A percentile compares a stretch with the other conserved stretches of the same genome.
Evolutionary conservation across 1,284 basidiomycete genomes (phyloP).

Genomic region (Vanrija sp.): DNA sequence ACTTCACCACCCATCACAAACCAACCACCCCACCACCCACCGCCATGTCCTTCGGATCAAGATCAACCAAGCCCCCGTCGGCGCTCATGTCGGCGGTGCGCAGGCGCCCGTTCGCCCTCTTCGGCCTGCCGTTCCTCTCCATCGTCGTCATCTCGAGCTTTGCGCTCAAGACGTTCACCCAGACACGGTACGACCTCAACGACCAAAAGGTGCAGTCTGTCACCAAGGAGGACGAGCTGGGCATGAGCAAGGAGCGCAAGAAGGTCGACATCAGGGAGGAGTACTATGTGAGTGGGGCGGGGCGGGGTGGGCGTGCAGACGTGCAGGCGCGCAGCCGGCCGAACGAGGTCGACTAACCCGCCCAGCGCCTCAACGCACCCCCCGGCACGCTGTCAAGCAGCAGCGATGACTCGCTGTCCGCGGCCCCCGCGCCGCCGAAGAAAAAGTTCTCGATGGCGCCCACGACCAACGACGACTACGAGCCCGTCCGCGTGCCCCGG

Average conservation of each 20-base stretch:
- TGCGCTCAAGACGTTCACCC: slow-evolving; percentile 75
- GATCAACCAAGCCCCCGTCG: slow-evolving; percentile 50
- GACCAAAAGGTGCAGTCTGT: slow-evolving; percentile 74
- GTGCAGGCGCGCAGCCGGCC: background rate
- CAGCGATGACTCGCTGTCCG: slow-evolving; percentile 8
- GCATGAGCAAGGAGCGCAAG: slow-evolving; percentile 72
- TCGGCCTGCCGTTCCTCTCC: slow-evolving; percentile 81
- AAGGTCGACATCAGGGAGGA: slow-evolving; percentile 91
- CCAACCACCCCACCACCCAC: background rate
- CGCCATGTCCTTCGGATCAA: slow-evolving; percentile 55
- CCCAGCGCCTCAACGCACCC: slow-evolving; percentile 27
- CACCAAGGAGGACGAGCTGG: slow-evolving; percentile 76
- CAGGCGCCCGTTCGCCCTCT: slow-evolving; percentile 54
- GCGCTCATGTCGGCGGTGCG: slow-evolving; percentile 34
- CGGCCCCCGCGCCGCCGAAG: background rate
- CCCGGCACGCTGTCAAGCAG: slow-evolving; percentile 2
- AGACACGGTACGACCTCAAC: slow-evolving; percentile 85
- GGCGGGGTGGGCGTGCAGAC: no score
- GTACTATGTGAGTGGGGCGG: slow-evolving; percentile 71
- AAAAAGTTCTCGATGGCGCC: slow-evolving; percentile 35
- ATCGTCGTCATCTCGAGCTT: slow-evolving; percentile 86
- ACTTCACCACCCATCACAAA: no score
- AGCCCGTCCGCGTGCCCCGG: slow-evolving; percentile 75
- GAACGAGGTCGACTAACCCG: background rate
- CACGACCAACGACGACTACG: slow-evolving; percentile 64